Conservation (phyloP, 2,329 filamentous ascomycete genomes). For the Pseudogymnoascus sp. region DNA sequence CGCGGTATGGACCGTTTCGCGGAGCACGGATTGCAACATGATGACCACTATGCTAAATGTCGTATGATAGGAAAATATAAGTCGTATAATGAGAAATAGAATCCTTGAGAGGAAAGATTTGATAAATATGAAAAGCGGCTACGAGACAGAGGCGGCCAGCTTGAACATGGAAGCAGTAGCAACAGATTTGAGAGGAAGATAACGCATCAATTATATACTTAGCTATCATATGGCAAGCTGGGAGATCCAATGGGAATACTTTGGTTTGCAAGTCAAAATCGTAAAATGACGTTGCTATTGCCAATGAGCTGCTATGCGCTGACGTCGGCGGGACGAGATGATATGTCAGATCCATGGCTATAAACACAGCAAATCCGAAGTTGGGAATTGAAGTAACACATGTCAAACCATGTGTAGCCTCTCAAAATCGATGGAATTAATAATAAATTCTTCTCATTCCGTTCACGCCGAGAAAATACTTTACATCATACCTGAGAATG, state of each 20-base stretch:
- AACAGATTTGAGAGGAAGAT: not conserved
- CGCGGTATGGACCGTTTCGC: not conserved
- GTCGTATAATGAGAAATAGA: not conserved
- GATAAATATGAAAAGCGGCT: constrained; percentile 2
- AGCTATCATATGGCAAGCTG: not conserved
- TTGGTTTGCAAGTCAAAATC: constrained; percentile 1
- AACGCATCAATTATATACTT: not conserved
- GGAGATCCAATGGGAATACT: not conserved
- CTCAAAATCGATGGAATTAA: not conserved
- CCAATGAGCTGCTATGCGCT: not conserved
- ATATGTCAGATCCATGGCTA: constrained; percentile 2
- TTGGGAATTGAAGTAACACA: not conserved
- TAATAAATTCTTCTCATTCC: not conserved
- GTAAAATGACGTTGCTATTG: constrained; percentile 2
- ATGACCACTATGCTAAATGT: not conserved
- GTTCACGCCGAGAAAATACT: not conserved
- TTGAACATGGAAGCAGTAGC: not conserved
- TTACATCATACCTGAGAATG: not conserved
- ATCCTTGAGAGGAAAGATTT: not conserved
- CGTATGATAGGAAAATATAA: not conserved
- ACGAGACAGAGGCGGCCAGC: not conserved
- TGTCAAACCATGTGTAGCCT: not conserved
- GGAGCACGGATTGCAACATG: constrained; percentile 4
- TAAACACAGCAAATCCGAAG: not conserved
- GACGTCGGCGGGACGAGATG: not conserved